These are phyloP conservation scores for Yamadazyma blattariae DNA, from an alignment of 1,139 yeast genomes.

Conservation along the genomic window DNA sequence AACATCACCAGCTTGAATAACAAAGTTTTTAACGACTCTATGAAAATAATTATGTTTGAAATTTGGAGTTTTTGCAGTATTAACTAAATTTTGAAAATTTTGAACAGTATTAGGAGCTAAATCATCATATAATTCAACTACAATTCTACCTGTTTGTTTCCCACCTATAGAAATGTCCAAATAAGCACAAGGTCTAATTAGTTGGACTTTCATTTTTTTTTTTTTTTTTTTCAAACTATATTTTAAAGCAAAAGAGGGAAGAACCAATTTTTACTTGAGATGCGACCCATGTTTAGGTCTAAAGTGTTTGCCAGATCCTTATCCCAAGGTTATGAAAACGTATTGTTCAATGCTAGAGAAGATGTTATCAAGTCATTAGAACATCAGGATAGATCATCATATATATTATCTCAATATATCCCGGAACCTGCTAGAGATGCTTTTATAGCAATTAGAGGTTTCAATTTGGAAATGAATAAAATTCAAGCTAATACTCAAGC, in stretches of 20 bases:
- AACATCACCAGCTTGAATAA: conserved; percentile 76
- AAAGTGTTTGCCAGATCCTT: conserved; percentile 1
- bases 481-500: conserved; percentile 45
- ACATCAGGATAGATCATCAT: conserved; percentile 61
- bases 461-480: conserved; percentile 66
- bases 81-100: conserved; percentile 51
- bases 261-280: not conserved
- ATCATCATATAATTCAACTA: conserved; percentile 51
- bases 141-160: conserved; percentile 57
- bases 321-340: conserved; percentile 3
- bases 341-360: conserved; percentile 30
- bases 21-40: conserved; percentile 70
- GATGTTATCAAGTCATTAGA: conserved; percentile 42
- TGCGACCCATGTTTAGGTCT: not conserved
- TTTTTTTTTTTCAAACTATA: not conserved
- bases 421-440: conserved; percentile 67
- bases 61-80: conserved; percentile 19
- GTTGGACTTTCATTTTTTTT: conserved; percentile 36
- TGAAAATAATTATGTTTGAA: conserved; percentile 56
- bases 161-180: conserved; percentile 57
- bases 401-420: conserved; percentile 63
- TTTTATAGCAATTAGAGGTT: conserved; percentile 65
- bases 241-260: too few species aligned
- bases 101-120: conserved; percentile 59
- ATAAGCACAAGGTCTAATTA: conserved; percentile 38